Evolutionary conservation across 2,329 filamentous ascomycete genomes (phyloP).

Genomic region (Fusarium sp.): DNA sequence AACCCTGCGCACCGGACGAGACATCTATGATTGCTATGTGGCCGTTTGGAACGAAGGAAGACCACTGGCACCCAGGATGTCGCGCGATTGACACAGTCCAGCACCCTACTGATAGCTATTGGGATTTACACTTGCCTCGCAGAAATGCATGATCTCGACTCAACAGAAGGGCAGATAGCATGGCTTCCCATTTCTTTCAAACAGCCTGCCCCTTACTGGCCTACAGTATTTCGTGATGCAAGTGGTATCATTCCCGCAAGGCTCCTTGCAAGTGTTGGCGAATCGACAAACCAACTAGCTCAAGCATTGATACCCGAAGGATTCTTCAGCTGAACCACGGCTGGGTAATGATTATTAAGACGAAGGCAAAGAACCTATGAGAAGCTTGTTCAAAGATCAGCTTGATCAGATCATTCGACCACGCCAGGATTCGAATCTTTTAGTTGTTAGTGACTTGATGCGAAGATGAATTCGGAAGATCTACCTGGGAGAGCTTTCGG

Average conservation of each 20-base stretch:
- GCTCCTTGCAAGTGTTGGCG: neutral
- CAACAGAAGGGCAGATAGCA: neutral
- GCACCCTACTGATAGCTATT: conserved; percentile 41
- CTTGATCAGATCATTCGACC: conserved; percentile 27
- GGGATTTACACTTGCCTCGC: conserved; percentile 27
- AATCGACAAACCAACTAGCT: neutral
- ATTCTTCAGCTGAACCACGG: conserved; percentile 1
- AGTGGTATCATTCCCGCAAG: neutral
- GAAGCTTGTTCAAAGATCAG: conserved; percentile 9
- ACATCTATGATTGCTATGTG: conserved; percentile 74
- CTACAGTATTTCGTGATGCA: neutral
- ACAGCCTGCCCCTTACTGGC: too few relatives aligned
- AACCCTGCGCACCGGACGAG: conserved; percentile 66
- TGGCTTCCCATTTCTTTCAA: too few relatives aligned
- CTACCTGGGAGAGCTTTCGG: too few relatives aligned
- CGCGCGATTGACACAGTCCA: conserved; percentile 47
- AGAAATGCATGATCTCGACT: neutral
- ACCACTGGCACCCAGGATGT: conserved; percentile 61
- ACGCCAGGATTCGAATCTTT: conserved; percentile 47
- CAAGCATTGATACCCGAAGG: too few relatives aligned
- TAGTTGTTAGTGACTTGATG: neutral
- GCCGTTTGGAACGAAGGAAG: conserved; percentile 68
- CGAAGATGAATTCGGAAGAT: too few relatives aligned
- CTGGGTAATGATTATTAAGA: conserved; percentile 2
- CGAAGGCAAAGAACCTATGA: neutral